Base-by-base conservation (phyloP, 148 eudicot genomes). In the Rhododendron ovatum region DNA sequence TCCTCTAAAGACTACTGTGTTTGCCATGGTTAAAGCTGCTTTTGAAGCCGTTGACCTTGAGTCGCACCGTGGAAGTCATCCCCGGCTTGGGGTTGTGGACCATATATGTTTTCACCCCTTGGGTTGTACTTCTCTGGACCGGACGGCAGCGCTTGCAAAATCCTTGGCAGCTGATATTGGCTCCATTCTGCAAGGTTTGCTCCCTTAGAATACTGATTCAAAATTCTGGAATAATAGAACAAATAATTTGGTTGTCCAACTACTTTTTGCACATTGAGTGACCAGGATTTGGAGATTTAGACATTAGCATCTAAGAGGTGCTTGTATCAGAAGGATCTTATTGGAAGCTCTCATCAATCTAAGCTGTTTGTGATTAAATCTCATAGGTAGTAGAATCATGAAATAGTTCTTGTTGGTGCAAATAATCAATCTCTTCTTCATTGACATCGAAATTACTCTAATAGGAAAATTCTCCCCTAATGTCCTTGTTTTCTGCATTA, bases 11-110 rank as follows among this genome's bases (percentile, higher is more conserved):
- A 77, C 79, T 73, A 92, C 94, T 73, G 96, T 90, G 17, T 93
- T 94, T 87, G 92, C 92, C n/a, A 93, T 95, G 98, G 95, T 96
- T 78, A 87, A 87, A 86, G 93, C 98, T 86, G 98, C 99, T 75
- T 91, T 92, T 53, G 89, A 93, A 83, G 87, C 86, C 71, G 86
- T 95, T 81, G 93, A 96, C 87, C 91, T 95, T 80, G 86, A 91
- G 43, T 80, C 45, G 79, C 99, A 96, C 85, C n/a, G 90, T 84
- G 98, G 99, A 88, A 93, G 91, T 80, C 98, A 93, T 90, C 96
- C 96, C 63, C 91, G 98, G 73, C 95, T 96, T 89, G 99, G 98
- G 83, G 96, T 94, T 82, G 96, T 96, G 41, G 98, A 95, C 88
- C 98, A 96, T 86, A 90, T 95, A 37, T 95, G 99, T 85, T 93